Conservation (phyloP, 129 eudicot species). For the Pseudognaphalium luteoalbum region DNA sequence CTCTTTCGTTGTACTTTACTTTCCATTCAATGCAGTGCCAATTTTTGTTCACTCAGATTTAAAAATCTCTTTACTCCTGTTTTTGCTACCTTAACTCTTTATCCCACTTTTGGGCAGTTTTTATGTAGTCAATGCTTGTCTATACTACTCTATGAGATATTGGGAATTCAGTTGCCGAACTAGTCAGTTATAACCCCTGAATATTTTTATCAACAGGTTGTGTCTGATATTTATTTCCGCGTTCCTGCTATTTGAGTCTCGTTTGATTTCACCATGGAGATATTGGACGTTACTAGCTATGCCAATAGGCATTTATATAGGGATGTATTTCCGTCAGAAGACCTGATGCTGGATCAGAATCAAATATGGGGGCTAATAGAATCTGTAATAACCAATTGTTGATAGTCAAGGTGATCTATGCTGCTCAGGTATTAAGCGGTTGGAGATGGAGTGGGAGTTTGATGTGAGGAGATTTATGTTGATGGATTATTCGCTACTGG, state of each 20-base stretch:
- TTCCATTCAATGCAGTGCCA: not conserved
- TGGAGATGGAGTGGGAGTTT: not conserved
- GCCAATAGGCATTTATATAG: not conserved
- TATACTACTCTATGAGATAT: not conserved
- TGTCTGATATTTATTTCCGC: slow-evolving; percentile 10
- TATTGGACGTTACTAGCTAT: not conserved
- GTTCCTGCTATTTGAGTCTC: slow-evolving; percentile 8
- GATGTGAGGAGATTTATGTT: not conserved
- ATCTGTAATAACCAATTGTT: not conserved
- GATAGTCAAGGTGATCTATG: not conserved
- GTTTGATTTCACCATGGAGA: slow-evolving; percentile 20
- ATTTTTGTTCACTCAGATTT: not conserved
- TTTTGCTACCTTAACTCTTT: not conserved
- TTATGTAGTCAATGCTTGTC: not conserved
- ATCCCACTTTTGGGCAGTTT: not conserved
- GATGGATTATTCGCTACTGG: not conserved
- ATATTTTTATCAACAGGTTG: slow-evolving; percentile 16
- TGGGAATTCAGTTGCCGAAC: not conserved
- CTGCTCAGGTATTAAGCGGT: not conserved
- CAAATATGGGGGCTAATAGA: not conserved
- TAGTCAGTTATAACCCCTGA: slow-evolving; percentile 7
- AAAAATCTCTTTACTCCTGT: not conserved
- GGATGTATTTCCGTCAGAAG: not conserved
- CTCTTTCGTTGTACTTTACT: not conserved
- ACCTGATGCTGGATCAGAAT: not conserved